Conservation (phyloP, 768 basidiomycete species). For the Jaapia argillacea region DNA sequence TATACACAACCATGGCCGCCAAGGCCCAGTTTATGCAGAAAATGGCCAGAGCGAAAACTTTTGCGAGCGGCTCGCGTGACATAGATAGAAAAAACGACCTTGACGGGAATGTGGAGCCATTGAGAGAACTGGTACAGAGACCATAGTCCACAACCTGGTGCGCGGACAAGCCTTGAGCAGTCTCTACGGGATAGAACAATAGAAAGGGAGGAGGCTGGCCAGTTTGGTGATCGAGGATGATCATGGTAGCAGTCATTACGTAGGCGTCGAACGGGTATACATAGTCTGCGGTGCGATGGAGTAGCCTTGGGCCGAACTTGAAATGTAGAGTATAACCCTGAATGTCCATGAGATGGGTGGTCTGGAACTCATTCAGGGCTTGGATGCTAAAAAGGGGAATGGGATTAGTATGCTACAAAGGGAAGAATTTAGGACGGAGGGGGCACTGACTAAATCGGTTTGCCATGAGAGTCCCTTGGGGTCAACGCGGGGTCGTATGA, state of each 20-base stretch:
- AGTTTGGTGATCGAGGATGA: conserved; percentile 4
- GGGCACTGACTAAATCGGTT: background rate
- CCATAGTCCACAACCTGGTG: background rate
- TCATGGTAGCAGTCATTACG: conserved; percentile 7
- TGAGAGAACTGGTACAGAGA: conserved; percentile 1
- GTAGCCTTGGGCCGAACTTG: conserved; percentile 1
- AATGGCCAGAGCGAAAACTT: conserved; percentile 11
- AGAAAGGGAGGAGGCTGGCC: conserved; percentile 8
- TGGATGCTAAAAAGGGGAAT: conserved; percentile 10
- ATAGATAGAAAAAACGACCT: conserved; percentile 4
- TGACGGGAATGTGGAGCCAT: background rate
- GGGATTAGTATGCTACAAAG: too few species aligned
- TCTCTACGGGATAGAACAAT: conserved; percentile 6
- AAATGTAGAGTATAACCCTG: too few species aligned
- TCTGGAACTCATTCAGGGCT: conserved; percentile 8
- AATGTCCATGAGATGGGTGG: conserved; percentile 9
- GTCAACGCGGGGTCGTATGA: conserved; percentile 8
- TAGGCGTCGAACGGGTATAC: conserved; percentile 13
- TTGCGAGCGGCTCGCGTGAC: conserved; percentile 5
- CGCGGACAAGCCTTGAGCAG: conserved; percentile 9
- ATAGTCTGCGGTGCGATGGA: conserved; percentile 11
- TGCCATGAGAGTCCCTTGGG: background rate
- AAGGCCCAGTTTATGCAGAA: conserved; percentile 12
- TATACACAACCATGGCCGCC: conserved; percentile 9
- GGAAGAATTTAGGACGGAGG: too few species aligned